Percentiles rank a stretch among this genome's conserved stretches.
Evolutionary conservation across 73 alveolate species (phyloP).

Genomic region (Paramecium octaurelia): DNA sequence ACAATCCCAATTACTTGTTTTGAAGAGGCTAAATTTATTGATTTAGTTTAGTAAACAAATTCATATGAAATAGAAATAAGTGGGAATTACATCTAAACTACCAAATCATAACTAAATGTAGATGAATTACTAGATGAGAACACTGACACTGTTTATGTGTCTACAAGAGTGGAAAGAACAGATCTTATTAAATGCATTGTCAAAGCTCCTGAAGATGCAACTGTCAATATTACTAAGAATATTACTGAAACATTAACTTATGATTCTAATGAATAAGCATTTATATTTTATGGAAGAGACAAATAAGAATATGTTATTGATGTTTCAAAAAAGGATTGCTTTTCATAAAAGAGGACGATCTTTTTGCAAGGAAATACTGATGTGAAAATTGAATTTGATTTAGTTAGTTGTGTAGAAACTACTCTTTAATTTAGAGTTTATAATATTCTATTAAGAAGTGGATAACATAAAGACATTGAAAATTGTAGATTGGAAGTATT

Average conservation of each 20-base stretch:
- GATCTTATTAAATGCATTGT: not conserved
- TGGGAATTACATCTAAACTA: not conserved
- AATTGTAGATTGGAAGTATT: not conserved
- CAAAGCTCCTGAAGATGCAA: slow-evolving; percentile 32
- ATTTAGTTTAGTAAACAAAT: slow-evolving; percentile 18
- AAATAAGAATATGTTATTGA: slow-evolving; percentile 4
- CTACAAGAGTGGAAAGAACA: slow-evolving; percentile 41
- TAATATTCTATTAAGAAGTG: not conserved
- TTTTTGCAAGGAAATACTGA: not conserved
- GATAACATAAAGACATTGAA: slow-evolving; percentile 34
- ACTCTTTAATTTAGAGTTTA: slow-evolving; percentile 1
- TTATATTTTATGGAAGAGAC: slow-evolving; percentile 14
- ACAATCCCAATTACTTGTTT: not conserved
- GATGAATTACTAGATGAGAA: not conserved
- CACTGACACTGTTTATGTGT: not conserved
- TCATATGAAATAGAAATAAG: slow-evolving; percentile 32
- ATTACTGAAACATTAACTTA: not conserved
- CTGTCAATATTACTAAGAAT: not conserved
- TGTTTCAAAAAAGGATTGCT: slow-evolving; percentile 44
- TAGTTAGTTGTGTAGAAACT: slow-evolving; percentile 44
- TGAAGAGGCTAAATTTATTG: slow-evolving; percentile 41
- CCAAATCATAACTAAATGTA: not conserved
- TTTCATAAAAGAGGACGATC: not conserved
- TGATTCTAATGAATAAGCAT: slow-evolving; percentile 6
- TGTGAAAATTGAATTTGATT: slow-evolving; percentile 5